Evolutionary conservation across 768 basidiomycete genomes (phyloP), one percentile per base, ranked within the genome.

Genomic region (Coprinopsis marcescibilis): DNA sequence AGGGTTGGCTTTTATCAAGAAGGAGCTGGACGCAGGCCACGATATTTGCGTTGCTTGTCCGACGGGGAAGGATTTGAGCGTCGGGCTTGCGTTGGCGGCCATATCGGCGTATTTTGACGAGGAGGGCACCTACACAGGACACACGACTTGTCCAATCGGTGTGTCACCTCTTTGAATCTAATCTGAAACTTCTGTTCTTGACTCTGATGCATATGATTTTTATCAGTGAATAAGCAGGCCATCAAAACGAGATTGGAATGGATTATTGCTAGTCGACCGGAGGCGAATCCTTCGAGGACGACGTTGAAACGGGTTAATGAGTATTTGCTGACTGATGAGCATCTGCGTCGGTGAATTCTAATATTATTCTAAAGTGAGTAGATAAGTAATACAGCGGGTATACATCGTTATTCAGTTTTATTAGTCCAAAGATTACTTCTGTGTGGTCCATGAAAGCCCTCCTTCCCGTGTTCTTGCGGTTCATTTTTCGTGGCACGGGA

Each of bases 241-340:
- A 78, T 97, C 52, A 77, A 80, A 10, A 82, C 70, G 11, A 75
- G 91, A 14, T 69, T 97, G 27, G 84, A 97, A 59, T 91, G 88
- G 89, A 79, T 97, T 39, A 85, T 93, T 48, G 71, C 83, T 15
- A 83, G 79, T 52, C 67, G 75, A 43, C 85, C 88, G 4, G 68
- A 71, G 45, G 85, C 83, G 3, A 97, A 96, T 59, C 94, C 95
- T 0, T 82, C 88, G 8, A 76, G 92, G 33, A 73, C 80, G 13
- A 89, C 86, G 7, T 70, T 97, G 49, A 66, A 69, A 52, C 59
- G 63, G 7, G 65, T 69, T 32, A 67, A 66, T 33, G 67, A 66
- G 48, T 67, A 55, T 41, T 49, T 67, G n/a, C 48, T 64, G 11
- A 55, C 50, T 12, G n/a, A n/a, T n/a, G n/a, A n/a, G n/a, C n/a